These are phyloP conservation scores for Coniochaeta sp. DNA, from an alignment of 2,329 filamentous ascomycete genomes.

Conservation along the genomic window DNA sequence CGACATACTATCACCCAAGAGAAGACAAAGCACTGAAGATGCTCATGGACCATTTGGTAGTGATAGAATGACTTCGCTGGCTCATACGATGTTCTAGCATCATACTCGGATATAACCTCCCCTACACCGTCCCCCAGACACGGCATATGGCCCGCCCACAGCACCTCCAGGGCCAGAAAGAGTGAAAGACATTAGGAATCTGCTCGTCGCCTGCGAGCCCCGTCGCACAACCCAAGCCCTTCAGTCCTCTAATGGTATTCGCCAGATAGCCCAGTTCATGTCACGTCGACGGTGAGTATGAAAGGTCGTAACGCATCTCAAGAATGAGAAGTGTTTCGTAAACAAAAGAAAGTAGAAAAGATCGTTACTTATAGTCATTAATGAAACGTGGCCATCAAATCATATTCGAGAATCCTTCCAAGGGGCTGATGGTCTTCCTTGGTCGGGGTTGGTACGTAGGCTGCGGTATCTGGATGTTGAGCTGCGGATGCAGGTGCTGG, in stretches of 20 bases:
- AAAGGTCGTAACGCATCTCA: neutral
- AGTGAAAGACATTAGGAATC: conserved; percentile 3
- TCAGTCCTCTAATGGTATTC: neutral
- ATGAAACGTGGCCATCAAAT: conserved; percentile 25
- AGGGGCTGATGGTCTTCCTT: conserved; percentile 23
- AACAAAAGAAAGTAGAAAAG: neutral
- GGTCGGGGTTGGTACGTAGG: conserved; percentile 19
- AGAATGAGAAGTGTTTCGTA: neutral
- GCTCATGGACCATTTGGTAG: neutral
- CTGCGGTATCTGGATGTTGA: conserved; percentile 17
- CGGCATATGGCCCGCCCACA: neutral
- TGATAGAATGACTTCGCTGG: neutral
- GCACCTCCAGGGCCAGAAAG: conserved; percentile 1
- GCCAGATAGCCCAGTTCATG: neutral
- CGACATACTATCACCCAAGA: no score
- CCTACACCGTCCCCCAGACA: neutral
- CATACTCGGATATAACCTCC: neutral
- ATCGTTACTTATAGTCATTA: neutral
- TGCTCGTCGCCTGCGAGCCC: neutral
- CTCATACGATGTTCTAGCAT: neutral
- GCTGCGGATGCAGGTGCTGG: neutral
- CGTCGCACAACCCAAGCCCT: neutral
- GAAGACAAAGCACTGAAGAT: no score
- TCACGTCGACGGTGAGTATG: neutral
- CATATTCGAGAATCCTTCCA: conserved; percentile 37